phyloP scores from a whole-genome alignment of 345 rosid genomes.

The Diplotaxis tenuifolia region DNA sequence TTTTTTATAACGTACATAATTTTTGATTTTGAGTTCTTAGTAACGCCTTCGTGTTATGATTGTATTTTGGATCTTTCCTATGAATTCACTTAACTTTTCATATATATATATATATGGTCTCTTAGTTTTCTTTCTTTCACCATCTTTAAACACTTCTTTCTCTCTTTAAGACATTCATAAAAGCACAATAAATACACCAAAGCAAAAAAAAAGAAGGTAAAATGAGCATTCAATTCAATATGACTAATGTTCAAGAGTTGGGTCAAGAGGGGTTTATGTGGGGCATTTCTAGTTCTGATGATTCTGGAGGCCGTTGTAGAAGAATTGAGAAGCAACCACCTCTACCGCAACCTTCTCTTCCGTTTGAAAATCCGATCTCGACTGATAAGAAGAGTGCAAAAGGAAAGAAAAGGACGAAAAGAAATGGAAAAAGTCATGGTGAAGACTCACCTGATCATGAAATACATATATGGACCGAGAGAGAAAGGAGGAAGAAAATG shows the following conservation, averaged over 20 bases:
- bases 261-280: constrained; percentile 39
- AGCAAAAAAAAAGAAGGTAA: background rate
- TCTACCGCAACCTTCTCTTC: background rate
- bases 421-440: constrained; percentile 2
- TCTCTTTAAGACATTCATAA: constrained; percentile 15
- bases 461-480: constrained; percentile 68
- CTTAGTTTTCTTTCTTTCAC: constrained; percentile 22
- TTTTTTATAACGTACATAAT: background rate
- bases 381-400: background rate
- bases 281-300: constrained; percentile 45
- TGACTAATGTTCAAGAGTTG: constrained; percentile 25
- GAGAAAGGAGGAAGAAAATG: constrained; percentile 86
- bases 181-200: constrained; percentile 20
- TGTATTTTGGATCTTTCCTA: constrained; percentile 48
- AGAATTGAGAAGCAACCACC: background rate
- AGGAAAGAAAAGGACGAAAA: constrained; percentile 1
- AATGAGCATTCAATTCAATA: constrained; percentile 31
- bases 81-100: constrained; percentile 5
- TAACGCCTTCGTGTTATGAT: constrained; percentile 46
- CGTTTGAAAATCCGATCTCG: background rate
- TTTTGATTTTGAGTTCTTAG: constrained; percentile 25
- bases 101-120: constrained; percentile 4
- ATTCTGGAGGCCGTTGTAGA: constrained; percentile 12
- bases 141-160: constrained; percentile 27
- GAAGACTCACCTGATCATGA: constrained; percentile 49